Evolutionary conservation across 2,329 filamentous ascomycete genomes (phyloP).

Genomic region (Epichloe coenophiala): DNA sequence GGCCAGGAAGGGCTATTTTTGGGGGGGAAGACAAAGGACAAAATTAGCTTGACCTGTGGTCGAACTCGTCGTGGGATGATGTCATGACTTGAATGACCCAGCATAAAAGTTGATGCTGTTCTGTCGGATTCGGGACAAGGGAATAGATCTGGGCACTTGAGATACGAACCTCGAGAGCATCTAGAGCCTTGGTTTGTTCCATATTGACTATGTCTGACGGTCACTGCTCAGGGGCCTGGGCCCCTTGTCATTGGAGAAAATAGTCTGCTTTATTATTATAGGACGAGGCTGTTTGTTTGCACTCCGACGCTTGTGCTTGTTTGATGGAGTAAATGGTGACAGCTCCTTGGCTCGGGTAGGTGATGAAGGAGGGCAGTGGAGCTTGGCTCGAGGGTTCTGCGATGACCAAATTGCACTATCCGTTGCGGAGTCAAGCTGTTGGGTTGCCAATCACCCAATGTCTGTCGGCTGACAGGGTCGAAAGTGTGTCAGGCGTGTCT

Average conservation of each 20-base stretch:
- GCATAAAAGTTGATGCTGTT: not conserved
- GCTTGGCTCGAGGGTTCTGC: not conserved
- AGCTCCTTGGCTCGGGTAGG: not conserved
- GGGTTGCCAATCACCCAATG: too few species aligned
- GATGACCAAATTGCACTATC: not conserved
- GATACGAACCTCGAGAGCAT: constrained; percentile 42
- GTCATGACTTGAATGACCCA: not conserved
- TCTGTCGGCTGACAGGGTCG: too few species aligned
- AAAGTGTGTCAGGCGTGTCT: too few species aligned
- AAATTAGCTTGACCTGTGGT: not conserved
- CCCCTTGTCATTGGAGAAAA: not conserved
- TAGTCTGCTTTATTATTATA: not conserved
- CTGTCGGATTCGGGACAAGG: not conserved
- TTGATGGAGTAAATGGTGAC: not conserved
- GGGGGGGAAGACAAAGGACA: constrained; percentile 12
- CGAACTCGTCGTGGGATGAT: not conserved
- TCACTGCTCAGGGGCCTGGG: constrained; percentile 4
- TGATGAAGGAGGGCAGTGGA: not conserved
- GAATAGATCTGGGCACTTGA: not conserved
- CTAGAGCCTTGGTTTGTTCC: constrained; percentile 60
- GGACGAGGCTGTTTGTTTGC: not conserved
- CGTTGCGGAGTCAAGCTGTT: too few species aligned
- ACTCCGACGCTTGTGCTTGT: not conserved
- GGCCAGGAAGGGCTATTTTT: constrained; percentile 71
- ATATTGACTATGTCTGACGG: constrained; percentile 29